A percentile compares a stretch with the other conserved stretches of the same genome.
These are phyloP conservation scores for Theobroma grandiflorum DNA, from an alignment of 441 rosid species.

Conservation along the genomic window DNA sequence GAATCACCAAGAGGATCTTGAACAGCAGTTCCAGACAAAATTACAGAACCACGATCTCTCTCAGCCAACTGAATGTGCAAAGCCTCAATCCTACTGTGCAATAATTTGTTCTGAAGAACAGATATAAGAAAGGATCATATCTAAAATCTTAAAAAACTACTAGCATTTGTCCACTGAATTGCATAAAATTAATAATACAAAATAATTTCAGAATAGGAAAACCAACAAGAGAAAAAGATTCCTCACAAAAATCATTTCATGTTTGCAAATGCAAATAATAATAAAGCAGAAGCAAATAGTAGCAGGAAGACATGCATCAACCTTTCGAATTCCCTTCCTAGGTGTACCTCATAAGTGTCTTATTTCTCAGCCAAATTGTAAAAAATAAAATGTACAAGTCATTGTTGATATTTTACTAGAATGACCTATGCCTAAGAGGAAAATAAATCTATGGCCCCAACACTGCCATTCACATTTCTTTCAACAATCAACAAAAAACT, in stretches of 20 bases:
- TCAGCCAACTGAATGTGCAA: slow-evolving; percentile 87
- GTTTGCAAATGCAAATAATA: slow-evolving; percentile 11
- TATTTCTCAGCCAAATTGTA: not conserved
- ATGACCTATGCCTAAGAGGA: not conserved
- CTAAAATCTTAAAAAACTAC: not conserved
- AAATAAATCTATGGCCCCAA: not conserved
- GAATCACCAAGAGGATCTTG: slow-evolving; percentile 58
- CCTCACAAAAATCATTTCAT: not conserved
- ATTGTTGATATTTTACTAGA: not conserved
- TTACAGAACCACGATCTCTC: slow-evolving; percentile 67
- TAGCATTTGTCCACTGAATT: not conserved
- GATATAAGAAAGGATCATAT: slow-evolving; percentile 19
- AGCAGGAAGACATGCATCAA: not conserved
- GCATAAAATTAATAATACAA: not conserved
- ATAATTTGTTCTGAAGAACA: slow-evolving; percentile 78
- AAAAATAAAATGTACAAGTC: not conserved
- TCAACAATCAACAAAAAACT: slow-evolving; percentile 6
- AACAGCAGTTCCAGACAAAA: slow-evolving; percentile 46
- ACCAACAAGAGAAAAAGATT: too few species aligned
- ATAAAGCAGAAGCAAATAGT: not conserved
- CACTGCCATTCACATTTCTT: not conserved
- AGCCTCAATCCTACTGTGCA: slow-evolving; percentile 92
- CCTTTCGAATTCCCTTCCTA: not conserved
- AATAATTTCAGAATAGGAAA: not conserved
- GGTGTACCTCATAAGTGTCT: not conserved